Base-by-base conservation (phyloP, 805 yeast species). In the Barnettozyma sp. region DNA sequence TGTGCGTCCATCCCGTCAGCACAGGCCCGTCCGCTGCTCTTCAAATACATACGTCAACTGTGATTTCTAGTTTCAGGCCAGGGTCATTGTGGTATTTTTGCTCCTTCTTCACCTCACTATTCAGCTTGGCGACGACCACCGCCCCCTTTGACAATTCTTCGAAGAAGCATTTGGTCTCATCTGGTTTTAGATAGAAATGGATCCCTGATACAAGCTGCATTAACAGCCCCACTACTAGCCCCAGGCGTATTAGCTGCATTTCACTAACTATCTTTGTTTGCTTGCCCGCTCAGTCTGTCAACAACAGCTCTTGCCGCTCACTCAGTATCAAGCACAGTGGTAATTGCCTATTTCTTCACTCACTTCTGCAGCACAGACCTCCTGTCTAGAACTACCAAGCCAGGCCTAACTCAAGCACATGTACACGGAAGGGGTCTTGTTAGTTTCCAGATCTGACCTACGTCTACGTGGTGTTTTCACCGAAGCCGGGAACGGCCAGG, bases 141-240 rank as follows among this genome's bases (percentile, higher is more conserved):
- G 94, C 76, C 47, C 78, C 82, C 44, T 70, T 67, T 13, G 84
- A 77, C 41, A 90, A 66, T 42, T 82, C 94, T 54, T 88, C 92
- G 51, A 63, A 81, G 58, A 90, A 90, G 60, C 97, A 92, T 48
- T 76, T 76, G 29, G 76, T 70, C 45, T 82, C 82, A 22, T 80
- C 87, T 2, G 88, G 80, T 10, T 74, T 74, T 35, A 85, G 64
- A 57, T 86, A 88, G 57, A 86, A 78, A 58, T 92, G 95, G 40
- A 88, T 35, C 0, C 48, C 52, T 5, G 25, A 15, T 4, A 36
- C 30, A 7, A 43, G 7, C 21, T 41, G 41, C 7, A 34, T 3
- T 5, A 46, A 28, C 3, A 21, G 17, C 7, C n/a, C n/a, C n/a
- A 34, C 26, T 2, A 32, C 14, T 3, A 37, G 12, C 5, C 18